Percentiles rank a stretch among this genome's conserved stretches.
phyloP scores from a whole-genome alignment of 129 eudicot genomes.

The Solidago caesia region DNA sequence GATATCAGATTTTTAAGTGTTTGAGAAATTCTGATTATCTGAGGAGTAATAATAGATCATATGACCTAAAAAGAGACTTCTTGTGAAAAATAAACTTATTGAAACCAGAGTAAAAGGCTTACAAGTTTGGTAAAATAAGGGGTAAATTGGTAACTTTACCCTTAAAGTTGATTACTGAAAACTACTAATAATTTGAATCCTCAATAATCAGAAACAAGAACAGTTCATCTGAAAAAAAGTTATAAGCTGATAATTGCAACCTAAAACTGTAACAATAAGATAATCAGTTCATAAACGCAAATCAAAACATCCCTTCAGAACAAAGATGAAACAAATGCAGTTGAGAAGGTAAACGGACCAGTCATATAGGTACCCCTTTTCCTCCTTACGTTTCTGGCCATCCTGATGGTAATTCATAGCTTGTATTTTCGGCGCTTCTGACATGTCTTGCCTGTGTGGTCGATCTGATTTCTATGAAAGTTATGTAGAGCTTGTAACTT shows the following conservation, averaged over 20 bases:
- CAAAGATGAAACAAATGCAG: not conserved
- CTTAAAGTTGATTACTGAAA: not conserved
- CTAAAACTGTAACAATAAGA: not conserved
- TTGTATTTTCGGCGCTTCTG: conserved; percentile 40
- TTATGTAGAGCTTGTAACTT: conserved; percentile 2
- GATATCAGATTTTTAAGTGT: not conserved
- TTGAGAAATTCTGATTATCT: not conserved
- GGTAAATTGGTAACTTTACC: not conserved
- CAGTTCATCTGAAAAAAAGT: not conserved
- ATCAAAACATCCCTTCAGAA: not conserved
- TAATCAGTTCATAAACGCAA: not conserved
- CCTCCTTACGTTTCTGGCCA: conserved; percentile 38
- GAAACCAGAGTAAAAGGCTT: not conserved
- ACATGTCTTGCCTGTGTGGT: conserved; percentile 19
- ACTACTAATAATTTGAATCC: not conserved
- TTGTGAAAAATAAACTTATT: not conserved
- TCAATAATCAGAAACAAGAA: not conserved
- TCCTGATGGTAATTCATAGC: conserved; percentile 38
- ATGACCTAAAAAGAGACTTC: not conserved
- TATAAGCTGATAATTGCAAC: not conserved
- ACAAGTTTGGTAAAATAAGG: not conserved
- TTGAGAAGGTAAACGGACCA: conserved; percentile 34
- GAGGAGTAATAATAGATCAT: not conserved
- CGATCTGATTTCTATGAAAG: conserved; percentile 13
- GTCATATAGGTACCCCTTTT: conserved; percentile 40